Evolutionary conservation across 129 eudicot genomes (phyloP), one percentile per base, ranked within the genome.

Genomic region (Pittosporum tobira): DNA sequence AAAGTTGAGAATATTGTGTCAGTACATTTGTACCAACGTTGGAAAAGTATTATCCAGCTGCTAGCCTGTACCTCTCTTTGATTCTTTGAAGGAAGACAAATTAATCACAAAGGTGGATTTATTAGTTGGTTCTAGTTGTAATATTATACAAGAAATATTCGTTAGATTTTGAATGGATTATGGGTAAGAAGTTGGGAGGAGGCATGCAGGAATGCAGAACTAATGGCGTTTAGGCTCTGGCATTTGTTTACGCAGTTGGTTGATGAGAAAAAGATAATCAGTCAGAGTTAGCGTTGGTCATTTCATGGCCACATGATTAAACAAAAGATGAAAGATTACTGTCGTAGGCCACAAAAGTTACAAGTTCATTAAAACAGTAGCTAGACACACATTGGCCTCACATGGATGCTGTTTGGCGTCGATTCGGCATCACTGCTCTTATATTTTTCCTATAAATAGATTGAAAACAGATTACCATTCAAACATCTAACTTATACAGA

Each of bases 321-420:
- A 70, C 29, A 72, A 55, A 47, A 43, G 24, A 63, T 54, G n/a
- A 21, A 37, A 69, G 73, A 48, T 55, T 49, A 34, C 54, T 49
- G 47, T 55, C 72, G 82, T 73, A 69, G 45, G 66, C 65, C 65
- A 30, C 64, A 25, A 54, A 47, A 73, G 76, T 57, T 31, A 70
- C 75, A 76, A 5, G 38, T 53, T 70, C 59, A 78, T 64, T 70
- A 34, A 70, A 68, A 59, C 71, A 38, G 66, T 69, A 77, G 74
- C 63, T 67, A 61, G 67, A 74, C 75, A 72, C 80, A 68, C 73
- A 55, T 38, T 67, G 64, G 43, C 69, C 59, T 70, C 69, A 70
- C 84, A 63, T 78, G 77, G 10, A 60, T 61, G 51, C 30, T 31
- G 64, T 67, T 76, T 49, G 69, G 45, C 71, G 61, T 43, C 29